phyloP scores from a whole-genome alignment of 805 yeast species.

The Myxozyma udenii region DNA sequence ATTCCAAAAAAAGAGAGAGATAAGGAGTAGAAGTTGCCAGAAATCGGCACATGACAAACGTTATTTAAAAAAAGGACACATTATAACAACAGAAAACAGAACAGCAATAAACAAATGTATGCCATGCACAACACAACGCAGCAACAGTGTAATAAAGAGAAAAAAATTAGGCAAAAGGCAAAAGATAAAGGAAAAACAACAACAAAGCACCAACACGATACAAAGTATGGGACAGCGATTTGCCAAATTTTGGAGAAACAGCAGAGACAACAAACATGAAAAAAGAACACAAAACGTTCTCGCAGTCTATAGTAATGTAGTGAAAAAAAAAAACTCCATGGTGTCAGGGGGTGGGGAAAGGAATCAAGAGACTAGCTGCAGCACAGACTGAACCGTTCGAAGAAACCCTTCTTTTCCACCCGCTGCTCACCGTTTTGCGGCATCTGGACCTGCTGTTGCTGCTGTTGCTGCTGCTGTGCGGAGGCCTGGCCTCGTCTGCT shows the following conservation, averaged over 20 bases:
- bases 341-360: no score
- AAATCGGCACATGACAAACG: no score
- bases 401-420: constrained; percentile 35
- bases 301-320: no score
- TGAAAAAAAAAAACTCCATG: no score
- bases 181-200: constrained; percentile 2
- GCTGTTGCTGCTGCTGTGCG: constrained; percentile 28
- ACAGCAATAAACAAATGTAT: not conserved
- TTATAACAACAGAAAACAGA: not conserved
- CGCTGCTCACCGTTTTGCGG: constrained; percentile 18
- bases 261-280: no score
- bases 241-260: not conserved
- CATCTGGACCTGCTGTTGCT: constrained; percentile 18
- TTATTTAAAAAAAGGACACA: constrained; percentile 1
- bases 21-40: not conserved
- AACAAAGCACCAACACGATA: not conserved
- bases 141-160: no score
- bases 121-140: no score
- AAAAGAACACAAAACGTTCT: no score
- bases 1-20: not conserved
- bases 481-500: constrained; percentile 34
- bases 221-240: not conserved
- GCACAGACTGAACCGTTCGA: constrained; percentile 37
- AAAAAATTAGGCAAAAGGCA: no score
- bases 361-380: constrained; percentile 39